phyloP scores from a whole-genome alignment of 495 filamentous ascomycete species.

The Talaromyces proteolyticus region DNA sequence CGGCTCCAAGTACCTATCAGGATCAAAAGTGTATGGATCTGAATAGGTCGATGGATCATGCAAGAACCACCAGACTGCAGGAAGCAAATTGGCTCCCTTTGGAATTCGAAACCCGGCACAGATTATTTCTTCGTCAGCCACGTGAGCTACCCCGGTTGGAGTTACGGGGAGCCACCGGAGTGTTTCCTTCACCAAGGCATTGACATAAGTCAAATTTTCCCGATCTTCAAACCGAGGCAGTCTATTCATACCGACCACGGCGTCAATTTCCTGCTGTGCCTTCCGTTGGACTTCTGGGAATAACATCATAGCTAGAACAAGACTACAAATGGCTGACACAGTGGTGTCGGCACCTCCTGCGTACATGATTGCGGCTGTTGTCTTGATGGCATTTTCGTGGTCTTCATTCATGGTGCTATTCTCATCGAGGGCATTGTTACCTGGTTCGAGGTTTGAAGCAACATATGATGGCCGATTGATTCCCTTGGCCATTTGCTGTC shows the following conservation, averaged over 20 bases:
- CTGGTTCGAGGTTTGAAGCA: conserved; percentile 25
- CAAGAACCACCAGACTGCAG: conserved; percentile 35
- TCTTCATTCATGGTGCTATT: not conserved
- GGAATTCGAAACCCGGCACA: conserved; percentile 36
- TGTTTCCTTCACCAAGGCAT: conserved; percentile 38
- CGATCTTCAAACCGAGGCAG: conserved; percentile 29
- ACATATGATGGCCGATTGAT: conserved; percentile 30
- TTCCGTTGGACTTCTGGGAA: conserved; percentile 38
- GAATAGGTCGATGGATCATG: conserved; percentile 23
- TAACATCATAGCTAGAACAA: conserved; percentile 37
- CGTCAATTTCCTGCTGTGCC: conserved; percentile 51
- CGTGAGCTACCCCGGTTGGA: conserved; percentile 49
- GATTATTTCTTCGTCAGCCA: conserved; percentile 42
- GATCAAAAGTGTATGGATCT: conserved; percentile 24
- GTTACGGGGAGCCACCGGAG: conserved; percentile 39
- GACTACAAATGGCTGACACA: conserved; percentile 25
- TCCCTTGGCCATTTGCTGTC: conserved; percentile 31
- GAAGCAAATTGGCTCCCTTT: conserved; percentile 31
- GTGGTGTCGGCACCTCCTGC: conserved; percentile 55
- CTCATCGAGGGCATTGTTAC: not conserved
- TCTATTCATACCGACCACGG: conserved; percentile 30
- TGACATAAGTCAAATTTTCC: conserved; percentile 32
- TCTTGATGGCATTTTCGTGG: conserved; percentile 28
- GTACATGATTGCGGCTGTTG: conserved; percentile 46
- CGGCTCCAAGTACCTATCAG: conserved; percentile 28